Evolutionary conservation across 83 land plant species (phyloP).

Genomic region (Diphasiastrum complanatum): DNA sequence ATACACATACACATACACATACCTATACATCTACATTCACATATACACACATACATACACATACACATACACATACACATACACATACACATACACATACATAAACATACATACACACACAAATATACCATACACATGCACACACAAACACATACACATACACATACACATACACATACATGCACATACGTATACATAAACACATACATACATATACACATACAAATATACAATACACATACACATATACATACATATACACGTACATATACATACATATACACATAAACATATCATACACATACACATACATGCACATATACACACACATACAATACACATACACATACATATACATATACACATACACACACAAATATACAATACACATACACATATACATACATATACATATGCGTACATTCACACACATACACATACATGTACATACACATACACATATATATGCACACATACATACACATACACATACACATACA

Average conservation of each 20-base stretch:
- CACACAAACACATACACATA: slow-evolving; percentile 9
- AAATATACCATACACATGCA: neutral
- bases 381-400: neutral
- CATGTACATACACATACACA: neutral
- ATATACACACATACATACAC: too few species aligned
- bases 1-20: too few species aligned
- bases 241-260: slow-evolving; percentile 1
- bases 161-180: slow-evolving; percentile 3
- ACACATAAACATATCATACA: too few species aligned
- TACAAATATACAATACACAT: too few species aligned
- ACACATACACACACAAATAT: neutral
- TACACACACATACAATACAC: neutral
- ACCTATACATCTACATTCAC: too few species aligned
- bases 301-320: slow-evolving; percentile 8
- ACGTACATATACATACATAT: too few species aligned
- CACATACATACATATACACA: too few species aligned
- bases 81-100: too few species aligned
- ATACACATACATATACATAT: neutral
- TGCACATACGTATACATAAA: slow-evolving; percentile 5
- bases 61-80: too few species aligned
- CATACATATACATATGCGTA: neutral
- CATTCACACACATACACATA: neutral
- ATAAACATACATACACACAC: too few species aligned
- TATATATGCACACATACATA: neutral
- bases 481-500: neutral